phyloP scores from a whole-genome alignment of 1,284 basidiomycete genomes.

The Veloporphyrellus conicus region DNA sequence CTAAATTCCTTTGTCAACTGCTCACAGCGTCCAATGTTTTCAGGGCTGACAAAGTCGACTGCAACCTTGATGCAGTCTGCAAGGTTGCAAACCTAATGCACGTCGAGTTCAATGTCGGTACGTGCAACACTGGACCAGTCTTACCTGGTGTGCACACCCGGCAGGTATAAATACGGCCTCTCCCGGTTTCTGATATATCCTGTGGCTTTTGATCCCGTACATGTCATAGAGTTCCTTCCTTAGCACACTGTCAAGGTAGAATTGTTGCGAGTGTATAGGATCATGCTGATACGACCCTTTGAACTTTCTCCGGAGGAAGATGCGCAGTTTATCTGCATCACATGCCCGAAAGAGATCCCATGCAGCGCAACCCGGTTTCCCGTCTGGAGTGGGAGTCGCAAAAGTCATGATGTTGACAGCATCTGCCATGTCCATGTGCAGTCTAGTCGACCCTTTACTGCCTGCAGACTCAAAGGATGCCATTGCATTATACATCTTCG shows the following conservation, averaged over 20 bases:
- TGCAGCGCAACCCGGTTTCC: slow-evolving; percentile 73
- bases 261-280: slow-evolving; percentile 87
- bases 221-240: slow-evolving; percentile 66
- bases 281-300: slow-evolving; percentile 57
- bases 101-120: slow-evolving; percentile 1
- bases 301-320: slow-evolving; percentile 64
- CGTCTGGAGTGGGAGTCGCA: slow-evolving; percentile 58
- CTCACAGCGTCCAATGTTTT: slow-evolving; percentile 85
- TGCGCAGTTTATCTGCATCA: slow-evolving; percentile 75
- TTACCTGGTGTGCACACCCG: slow-evolving; percentile 90
- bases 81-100: slow-evolving; percentile 68
- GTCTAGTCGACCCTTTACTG: slow-evolving; percentile 76
- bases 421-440: slow-evolving; percentile 97
- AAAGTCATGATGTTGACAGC: slow-evolving; percentile 90
- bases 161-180: slow-evolving; percentile 95
- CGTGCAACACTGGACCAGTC: slow-evolving; percentile 21
- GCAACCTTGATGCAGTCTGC: slow-evolving; percentile 95
- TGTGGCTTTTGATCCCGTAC: slow-evolving; percentile 71
- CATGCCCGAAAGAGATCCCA: slow-evolving; percentile 90
- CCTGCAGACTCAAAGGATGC: slow-evolving; percentile 58
- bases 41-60: slow-evolving; percentile 92
- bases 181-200: slow-evolving; percentile 87
- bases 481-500: slow-evolving; percentile 80
- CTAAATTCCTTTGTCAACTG: slow-evolving; percentile 84
- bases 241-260: slow-evolving; percentile 75